Evolutionary conservation across 2,329 filamentous ascomycete species (phyloP).

Genomic region (Nakataea oryzae): DNA sequence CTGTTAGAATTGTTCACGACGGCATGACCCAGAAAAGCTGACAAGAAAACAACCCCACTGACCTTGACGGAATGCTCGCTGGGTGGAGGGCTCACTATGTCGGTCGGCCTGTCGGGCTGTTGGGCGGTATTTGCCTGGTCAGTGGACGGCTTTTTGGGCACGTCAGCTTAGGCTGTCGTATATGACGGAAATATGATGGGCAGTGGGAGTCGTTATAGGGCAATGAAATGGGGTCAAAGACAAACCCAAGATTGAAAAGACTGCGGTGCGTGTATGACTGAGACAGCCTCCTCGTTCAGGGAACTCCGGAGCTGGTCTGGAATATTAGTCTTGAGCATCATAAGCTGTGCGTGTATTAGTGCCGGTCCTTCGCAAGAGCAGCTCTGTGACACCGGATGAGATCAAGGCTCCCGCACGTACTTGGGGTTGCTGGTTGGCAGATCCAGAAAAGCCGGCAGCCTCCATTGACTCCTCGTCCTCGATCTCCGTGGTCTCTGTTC

Average conservation of each 20-base stretch:
- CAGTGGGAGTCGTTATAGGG: neutral
- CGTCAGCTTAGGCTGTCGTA: neutral
- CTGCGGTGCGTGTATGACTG: constrained; percentile 83
- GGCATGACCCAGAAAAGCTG: neutral
- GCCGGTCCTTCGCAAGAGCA: neutral
- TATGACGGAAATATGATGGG: neutral
- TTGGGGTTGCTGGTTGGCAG: constrained; percentile 17
- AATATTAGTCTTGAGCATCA: constrained; percentile 46
- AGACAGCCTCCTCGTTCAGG: constrained; percentile 68
- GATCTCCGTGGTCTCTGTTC: constrained; percentile 74
- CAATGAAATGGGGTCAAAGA: neutral
- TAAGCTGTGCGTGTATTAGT: constrained; percentile 23
- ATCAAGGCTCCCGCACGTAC: constrained; percentile 13
- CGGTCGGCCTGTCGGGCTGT: constrained; percentile 17
- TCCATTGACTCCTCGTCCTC: constrained; percentile 51
- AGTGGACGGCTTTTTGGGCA: neutral
- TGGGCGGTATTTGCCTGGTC: constrained; percentile 8
- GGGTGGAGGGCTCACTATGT: constrained; percentile 22
- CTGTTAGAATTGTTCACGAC: neutral
- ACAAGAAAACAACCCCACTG: constrained; percentile 4
- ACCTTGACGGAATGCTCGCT: constrained; percentile 26
- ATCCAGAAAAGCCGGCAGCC: neutral
- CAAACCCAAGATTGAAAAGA: constrained; percentile 74
- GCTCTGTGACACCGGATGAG: neutral
- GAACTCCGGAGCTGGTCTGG: constrained; percentile 45